Evolutionary conservation across 192 early-diverging fungal species (phyloP).

Genomic region (Backusella mclennaniae): DNA sequence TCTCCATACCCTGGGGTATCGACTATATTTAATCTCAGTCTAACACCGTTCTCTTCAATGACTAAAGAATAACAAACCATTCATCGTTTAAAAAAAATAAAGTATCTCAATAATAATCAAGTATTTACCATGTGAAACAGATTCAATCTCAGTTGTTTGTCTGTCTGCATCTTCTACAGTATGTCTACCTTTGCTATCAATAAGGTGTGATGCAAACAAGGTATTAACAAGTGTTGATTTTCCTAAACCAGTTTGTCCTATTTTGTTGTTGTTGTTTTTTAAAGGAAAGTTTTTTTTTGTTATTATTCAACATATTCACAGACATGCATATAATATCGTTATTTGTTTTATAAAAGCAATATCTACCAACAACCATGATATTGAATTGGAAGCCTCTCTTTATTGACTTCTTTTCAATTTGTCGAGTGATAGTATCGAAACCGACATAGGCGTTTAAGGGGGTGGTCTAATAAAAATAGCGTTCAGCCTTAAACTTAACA

Average conservation of each 20-base stretch:
- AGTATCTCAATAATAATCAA: conserved; percentile 4
- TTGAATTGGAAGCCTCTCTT: conserved; percentile 99
- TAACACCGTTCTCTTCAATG: conserved; percentile 94
- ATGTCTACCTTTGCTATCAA: conserved; percentile 88
- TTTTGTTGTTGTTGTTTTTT: not conserved
- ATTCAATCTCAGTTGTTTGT: conserved; percentile 95
- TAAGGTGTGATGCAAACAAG: conserved; percentile 93
- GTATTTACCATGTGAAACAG: conserved; percentile 77
- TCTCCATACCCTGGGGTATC: conserved; percentile 99
- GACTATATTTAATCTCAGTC: conserved; percentile 91
- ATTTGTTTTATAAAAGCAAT: not conserved
- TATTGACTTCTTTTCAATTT: conserved; percentile 97
- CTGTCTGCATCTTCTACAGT: conserved; percentile 76
- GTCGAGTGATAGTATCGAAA: conserved; percentile 94
- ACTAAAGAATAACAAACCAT: conserved; percentile 46
- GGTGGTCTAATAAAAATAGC: conserved; percentile 36
- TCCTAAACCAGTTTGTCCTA: conserved; percentile 94
- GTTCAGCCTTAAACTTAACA: not conserved
- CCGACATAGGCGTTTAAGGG: conserved; percentile 91
- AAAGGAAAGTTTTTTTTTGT: not conserved
- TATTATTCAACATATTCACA: not conserved
- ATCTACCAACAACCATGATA: conserved; percentile 94
- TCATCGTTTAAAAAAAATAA: not conserved
- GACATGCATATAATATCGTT: not conserved
- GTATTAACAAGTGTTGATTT: conserved; percentile 99